Conservation (phyloP, 208 protist species). For the Trichomonas vaginalis region DNA sequence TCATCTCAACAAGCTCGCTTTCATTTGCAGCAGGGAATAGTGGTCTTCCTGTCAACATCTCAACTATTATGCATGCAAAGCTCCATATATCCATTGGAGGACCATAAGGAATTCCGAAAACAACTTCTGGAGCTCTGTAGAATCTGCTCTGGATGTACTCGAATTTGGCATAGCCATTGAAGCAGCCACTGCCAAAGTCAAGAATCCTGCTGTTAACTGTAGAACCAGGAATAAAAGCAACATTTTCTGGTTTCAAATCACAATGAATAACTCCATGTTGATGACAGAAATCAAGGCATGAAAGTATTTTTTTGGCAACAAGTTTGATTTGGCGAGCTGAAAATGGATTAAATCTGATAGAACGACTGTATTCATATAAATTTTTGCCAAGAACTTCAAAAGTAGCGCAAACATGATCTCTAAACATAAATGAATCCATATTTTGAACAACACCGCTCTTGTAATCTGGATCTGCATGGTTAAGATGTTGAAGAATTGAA, state of each 20-base stretch:
- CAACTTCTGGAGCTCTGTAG: constrained; percentile 71
- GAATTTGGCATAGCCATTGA: constrained; percentile 58
- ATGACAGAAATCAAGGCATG: not conserved
- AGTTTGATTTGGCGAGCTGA: not conserved
- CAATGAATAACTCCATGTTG: constrained; percentile 32
- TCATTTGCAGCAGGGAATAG: constrained; percentile 24
- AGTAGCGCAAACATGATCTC: not conserved
- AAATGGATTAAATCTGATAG: not conserved
- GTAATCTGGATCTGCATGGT: not conserved
- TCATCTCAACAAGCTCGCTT: constrained; percentile 23
- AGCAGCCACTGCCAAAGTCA: constrained; percentile 89
- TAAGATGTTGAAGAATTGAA: not conserved
- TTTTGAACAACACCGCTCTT: not conserved
- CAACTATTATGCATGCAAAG: constrained; percentile 87
- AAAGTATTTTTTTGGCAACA: not conserved
- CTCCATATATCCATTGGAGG: constrained; percentile 69
- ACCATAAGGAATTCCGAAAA: constrained; percentile 15
- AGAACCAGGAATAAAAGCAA: not conserved
- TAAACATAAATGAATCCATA: not conserved
- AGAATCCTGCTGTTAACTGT: constrained; percentile 71
- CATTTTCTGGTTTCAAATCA: constrained; percentile 54
- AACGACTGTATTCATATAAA: not conserved
- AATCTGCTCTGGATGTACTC: constrained; percentile 74
- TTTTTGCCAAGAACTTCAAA: not conserved
- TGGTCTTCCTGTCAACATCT: constrained; percentile 76